These are phyloP conservation scores for Chrysoporthe cubensis DNA, from an alignment of 2,329 filamentous ascomycete species.

Conservation along the genomic window DNA sequence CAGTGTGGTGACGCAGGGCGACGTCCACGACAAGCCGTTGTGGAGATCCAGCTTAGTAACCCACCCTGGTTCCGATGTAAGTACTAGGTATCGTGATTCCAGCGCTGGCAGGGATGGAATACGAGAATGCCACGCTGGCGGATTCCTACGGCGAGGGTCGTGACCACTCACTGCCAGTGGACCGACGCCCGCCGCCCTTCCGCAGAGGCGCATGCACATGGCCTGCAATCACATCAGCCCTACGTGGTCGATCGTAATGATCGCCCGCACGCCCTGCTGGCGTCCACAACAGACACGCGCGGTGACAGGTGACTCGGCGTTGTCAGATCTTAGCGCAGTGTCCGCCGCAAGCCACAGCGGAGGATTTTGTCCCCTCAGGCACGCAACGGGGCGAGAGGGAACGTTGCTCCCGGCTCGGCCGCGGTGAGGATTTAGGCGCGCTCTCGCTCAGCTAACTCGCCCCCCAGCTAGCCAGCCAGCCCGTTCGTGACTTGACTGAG, in stretches of 20 bases:
- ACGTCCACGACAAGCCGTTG: background rate
- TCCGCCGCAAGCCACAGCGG: background rate
- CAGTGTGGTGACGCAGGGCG: too few relatives aligned
- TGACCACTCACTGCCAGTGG: background rate
- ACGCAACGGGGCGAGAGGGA: background rate
- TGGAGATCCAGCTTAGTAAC: background rate
- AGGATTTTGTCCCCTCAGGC: background rate
- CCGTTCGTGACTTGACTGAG: background rate
- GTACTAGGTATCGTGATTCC: background rate
- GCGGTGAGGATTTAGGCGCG: background rate
- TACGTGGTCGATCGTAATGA: constrained; percentile 4
- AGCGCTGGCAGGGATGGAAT: background rate
- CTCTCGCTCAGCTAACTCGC: background rate
- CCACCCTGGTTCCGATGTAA: background rate
- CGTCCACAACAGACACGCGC: background rate
- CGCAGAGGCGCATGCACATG: background rate
- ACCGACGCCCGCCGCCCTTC: background rate
- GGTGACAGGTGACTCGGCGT: too few relatives aligned
- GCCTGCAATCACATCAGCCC: background rate
- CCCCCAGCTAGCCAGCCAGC: too few relatives aligned
- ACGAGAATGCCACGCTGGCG: background rate
- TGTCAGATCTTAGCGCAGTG: constrained; percentile 10
- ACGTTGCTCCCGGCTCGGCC: background rate
- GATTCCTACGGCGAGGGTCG: background rate
- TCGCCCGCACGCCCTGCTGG: background rate